Evolutionary conservation across 2,329 filamentous ascomycete genomes (phyloP).

Genomic region (Colletotrichum caudatum): DNA sequence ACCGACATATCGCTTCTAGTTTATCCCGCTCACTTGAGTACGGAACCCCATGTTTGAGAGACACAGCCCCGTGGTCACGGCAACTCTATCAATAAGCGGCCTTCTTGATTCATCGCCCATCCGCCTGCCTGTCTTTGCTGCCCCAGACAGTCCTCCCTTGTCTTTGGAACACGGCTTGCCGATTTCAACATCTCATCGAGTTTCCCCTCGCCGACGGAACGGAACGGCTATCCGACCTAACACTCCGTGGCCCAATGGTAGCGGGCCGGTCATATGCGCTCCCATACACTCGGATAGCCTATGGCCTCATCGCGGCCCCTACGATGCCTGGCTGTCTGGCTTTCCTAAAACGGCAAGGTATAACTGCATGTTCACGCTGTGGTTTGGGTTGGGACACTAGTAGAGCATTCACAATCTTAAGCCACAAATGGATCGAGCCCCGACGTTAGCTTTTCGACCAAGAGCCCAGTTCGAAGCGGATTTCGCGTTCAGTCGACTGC

Average conservation of each 20-base stretch:
- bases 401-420: background rate
- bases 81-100: slow-evolving; percentile 17
- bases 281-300: background rate
- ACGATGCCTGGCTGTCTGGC: slow-evolving; percentile 13
- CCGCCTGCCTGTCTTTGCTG: slow-evolving; percentile 1
- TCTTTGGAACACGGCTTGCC: background rate
- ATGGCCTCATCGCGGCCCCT: slow-evolving; percentile 10
- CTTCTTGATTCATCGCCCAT: slow-evolving; percentile 13
- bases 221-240: slow-evolving; percentile 3
- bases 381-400: background rate
- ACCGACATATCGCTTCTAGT: slow-evolving; percentile 14
- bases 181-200: background rate
- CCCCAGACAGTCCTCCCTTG: background rate
- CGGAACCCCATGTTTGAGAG: background rate
- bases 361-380: background rate
- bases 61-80: slow-evolving; percentile 9
- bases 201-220: background rate
- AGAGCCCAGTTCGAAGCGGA: background rate
- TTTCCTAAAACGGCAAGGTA: background rate
- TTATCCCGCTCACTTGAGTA: background rate
- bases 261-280: slow-evolving; percentile 12
- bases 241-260: background rate
- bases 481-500: background rate
- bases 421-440: background rate
- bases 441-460: background rate